Percentiles rank a stretch among this genome's conserved stretches.
Conservation (phyloP, 2,329 filamentous ascomycete species). For the Leptographium radiaticola region DNA sequence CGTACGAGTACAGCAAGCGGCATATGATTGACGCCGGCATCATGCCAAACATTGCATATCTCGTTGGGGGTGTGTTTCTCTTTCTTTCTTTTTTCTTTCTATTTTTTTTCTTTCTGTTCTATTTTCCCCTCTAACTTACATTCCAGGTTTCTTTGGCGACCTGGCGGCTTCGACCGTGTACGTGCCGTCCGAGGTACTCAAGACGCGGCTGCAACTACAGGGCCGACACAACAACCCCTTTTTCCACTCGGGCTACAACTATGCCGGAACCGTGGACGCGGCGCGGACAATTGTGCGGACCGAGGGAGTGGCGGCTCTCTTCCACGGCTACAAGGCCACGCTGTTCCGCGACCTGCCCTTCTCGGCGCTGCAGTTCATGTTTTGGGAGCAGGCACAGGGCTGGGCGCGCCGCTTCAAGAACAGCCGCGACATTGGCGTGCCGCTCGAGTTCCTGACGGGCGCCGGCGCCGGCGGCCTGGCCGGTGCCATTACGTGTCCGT, state of each 20-base stretch:
- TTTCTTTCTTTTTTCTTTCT: background rate
- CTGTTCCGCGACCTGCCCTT: conserved; percentile 90
- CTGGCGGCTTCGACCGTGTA: conserved; percentile 86
- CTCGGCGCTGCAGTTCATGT: conserved; percentile 92
- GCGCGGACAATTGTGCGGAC: conserved; percentile 68
- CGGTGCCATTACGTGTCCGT: conserved; percentile 84
- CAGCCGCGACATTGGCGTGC: conserved; percentile 71
- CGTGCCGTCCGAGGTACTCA: conserved; percentile 93
- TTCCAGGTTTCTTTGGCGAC: conserved; percentile 75
- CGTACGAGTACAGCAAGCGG: conserved; percentile 91
- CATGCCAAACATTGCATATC: conserved; percentile 71
- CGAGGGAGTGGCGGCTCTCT: conserved; percentile 77
- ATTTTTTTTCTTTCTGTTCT: background rate
- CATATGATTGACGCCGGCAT: conserved; percentile 75
- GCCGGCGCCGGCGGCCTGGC: conserved; percentile 84
- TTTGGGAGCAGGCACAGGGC: conserved; percentile 87
- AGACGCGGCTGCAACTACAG: conserved; percentile 91
- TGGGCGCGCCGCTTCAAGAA: conserved; percentile 69
- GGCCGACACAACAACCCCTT: conserved; percentile 90
- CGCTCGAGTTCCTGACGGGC: conserved; percentile 78
- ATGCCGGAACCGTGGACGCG: conserved; percentile 73
- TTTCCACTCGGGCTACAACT: conserved; percentile 93
- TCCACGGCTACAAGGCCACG: conserved; percentile 95
- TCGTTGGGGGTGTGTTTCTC: conserved; percentile 54
- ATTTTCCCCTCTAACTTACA: conserved; percentile 19